Evolutionary conservation across 495 filamentous ascomycete genomes (phyloP), one percentile per base, ranked within the genome.

Genomic region (Tuber melanosporum): DNA sequence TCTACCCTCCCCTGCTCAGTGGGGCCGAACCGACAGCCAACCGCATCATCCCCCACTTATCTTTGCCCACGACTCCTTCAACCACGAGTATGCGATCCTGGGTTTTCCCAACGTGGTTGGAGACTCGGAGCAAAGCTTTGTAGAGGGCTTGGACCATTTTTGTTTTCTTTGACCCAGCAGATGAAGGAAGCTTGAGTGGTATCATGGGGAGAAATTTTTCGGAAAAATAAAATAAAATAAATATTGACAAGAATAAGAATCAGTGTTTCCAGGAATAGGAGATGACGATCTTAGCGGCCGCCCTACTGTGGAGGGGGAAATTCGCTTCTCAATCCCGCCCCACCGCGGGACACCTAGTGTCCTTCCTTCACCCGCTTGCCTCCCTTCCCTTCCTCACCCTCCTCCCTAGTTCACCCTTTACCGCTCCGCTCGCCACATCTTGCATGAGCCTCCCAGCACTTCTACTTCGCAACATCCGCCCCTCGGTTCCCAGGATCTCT

Each of bases 391-490:
- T 26, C 49, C 45, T 5, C 45, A 3, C 45, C 45, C 45, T 17
- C 26, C 26, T 36, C 57, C 26, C 5, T 26, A 32, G 32, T 32
- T 12, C 10, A 26, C n/a, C n/a, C n/a, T 62, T 12, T 15, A 7
- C n/a, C 26, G 32, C 57, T 62, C n/a, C n/a, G 3, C 12, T 14
- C 26, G 26, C 14, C 57, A 19, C 14, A 36, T 36, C 57, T 36
- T 36, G 15, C 14, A 66, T 66, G 57, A 74, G 32, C 47, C 22
- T 49, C 49, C 52, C 62, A 72, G 17, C 39, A 32, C 14, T 62
- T 45, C n/a, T 49, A 10, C 73, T 62, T 74, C 43, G 62, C 73
- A 32, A 74, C 26, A 74, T 74, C 73, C 73, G 46, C 70, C 39
- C 70, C 45, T 70, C 78, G 45, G 47, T 49, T 44, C 46, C 45